A percentile compares a stretch with the other conserved stretches of the same genome.
Evolutionary conservation across 305 asterid species (phyloP).

Genomic region (Fraxinus sp.): DNA sequence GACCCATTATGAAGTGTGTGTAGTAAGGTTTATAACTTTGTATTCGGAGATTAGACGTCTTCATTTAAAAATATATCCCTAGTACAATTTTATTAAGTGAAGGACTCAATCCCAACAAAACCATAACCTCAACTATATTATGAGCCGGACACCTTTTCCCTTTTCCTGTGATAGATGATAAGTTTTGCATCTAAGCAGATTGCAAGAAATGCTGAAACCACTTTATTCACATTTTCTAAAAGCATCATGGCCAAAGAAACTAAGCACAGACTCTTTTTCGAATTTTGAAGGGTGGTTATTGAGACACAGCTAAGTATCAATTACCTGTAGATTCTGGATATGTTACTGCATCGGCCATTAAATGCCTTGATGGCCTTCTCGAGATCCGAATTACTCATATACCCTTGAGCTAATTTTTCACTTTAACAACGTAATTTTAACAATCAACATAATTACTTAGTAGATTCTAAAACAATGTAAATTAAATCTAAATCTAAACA

Average conservation of each 20-base stretch:
- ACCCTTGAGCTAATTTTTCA: conserved; percentile 75
- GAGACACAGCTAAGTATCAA: conserved; percentile 4
- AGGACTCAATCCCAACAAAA: not conserved
- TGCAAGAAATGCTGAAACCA: not conserved
- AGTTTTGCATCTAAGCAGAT: not conserved
- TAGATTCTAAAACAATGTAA: conserved; percentile 1
- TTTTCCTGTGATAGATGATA: not conserved
- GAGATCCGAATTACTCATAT: conserved; percentile 82
- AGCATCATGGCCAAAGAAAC: not conserved
- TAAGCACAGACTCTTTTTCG: not conserved
- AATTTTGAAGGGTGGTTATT: not conserved
- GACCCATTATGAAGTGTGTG: not conserved
- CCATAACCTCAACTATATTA: not conserved
- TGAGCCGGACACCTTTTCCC: not conserved
- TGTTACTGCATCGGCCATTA: conserved; percentile 57
- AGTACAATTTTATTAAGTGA: not conserved
- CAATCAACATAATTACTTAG: not conserved
- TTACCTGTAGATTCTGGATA: conserved; percentile 90
- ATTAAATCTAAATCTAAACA: not conserved
- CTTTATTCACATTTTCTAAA: not conserved
- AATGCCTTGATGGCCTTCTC: conserved; percentile 73
- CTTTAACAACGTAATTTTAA: conserved; percentile 31
- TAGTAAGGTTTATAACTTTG: not conserved
- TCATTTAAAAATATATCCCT: not conserved
- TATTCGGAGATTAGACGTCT: not conserved